Evolutionary conservation across 148 eudicot genomes (phyloP).

Genomic region (Chenopodium quinoa): DNA sequence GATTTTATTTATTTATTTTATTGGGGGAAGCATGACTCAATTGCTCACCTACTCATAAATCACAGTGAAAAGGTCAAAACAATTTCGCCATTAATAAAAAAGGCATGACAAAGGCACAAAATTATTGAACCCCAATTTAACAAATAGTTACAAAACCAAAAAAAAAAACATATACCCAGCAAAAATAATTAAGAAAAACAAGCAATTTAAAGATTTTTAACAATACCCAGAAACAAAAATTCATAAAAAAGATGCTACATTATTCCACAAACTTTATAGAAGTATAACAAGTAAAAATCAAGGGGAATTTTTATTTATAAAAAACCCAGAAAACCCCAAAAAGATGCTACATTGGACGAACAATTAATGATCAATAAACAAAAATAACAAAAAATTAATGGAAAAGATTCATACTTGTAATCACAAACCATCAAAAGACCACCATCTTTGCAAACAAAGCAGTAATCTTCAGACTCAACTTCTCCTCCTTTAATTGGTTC

Average conservation of each 20-base stretch:
- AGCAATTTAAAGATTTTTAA: neutral
- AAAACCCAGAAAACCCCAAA: neutral
- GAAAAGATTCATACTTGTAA: constrained; percentile 39
- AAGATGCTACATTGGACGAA: constrained; percentile 26
- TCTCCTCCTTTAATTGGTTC: neutral
- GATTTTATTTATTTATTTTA: neutral
- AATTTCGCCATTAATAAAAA: neutral
- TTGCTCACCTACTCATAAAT: constrained; percentile 5
- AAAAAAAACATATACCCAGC: neutral
- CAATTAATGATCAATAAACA: constrained; percentile 3
- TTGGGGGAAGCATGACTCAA: neutral
- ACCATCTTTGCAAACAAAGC: constrained; percentile 48
- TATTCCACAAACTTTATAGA: neutral
- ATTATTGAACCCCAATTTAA: constrained; percentile 1
- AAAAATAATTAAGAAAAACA: neutral
- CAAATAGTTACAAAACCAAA: neutral
- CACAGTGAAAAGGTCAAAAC: neutral
- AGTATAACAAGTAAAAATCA: neutral
- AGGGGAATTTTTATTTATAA: too few species aligned
- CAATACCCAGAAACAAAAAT: neutral
- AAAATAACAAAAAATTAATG: neutral
- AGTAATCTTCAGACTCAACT: constrained; percentile 5
- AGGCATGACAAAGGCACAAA: constrained; percentile 5
- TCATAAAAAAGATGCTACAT: constrained; percentile 12
- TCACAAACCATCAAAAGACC: constrained; percentile 68